Evolutionary conservation across 345 rosid genomes (phyloP), one percentile per base, ranked within the genome.

Genomic region (Punica granatum): DNA sequence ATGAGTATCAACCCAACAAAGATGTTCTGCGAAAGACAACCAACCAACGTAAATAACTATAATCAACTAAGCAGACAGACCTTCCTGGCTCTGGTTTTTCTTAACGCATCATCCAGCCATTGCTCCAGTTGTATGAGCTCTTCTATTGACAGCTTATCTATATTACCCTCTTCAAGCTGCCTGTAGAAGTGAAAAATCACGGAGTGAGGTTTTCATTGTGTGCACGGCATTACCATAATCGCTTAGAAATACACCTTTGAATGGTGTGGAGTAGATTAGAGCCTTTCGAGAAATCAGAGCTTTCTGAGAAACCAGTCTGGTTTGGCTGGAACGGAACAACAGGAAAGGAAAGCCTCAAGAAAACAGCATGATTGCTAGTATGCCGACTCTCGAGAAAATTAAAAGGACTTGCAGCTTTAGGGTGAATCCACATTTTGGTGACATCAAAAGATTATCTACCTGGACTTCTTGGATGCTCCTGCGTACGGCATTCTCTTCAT

Each of bases 401-500:
- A 6, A 48, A 48, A 54, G 19, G 61, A 19, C 61, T 56, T 26
- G 61, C 61, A n/a, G n/a, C n/a, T n/a, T n/a, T n/a, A n/a, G n/a
- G n/a, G n/a, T n/a, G n/a, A n/a, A n/a, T n/a, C n/a, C n/a, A n/a
- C n/a, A n/a, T n/a, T n/a, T n/a, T 49, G 7, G 23, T 49, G 31
- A 21, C 23, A 8, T 53, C 59, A 25, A 7, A 25, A 13, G 1
- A 37, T 63, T 21, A 23, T 21, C 36, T 66, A 76, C 76, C 76
- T 69, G 54, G 32, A 26, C 70, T 66, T 70, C 68, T 11, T 35
- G 23, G n/a, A 56, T 69, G 44, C 30, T 53, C 61, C 65, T 73
- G 70, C 69, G 30, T 25, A 69, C 61, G 25, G 71, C 74, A 15
- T 53, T 51, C 60, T 69, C 76, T 66, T 54, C 66, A 33, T 46